Conservation (phyloP, 2,329 filamentous ascomycete species). For the Parasarocladium wereldwijsianum region DNA sequence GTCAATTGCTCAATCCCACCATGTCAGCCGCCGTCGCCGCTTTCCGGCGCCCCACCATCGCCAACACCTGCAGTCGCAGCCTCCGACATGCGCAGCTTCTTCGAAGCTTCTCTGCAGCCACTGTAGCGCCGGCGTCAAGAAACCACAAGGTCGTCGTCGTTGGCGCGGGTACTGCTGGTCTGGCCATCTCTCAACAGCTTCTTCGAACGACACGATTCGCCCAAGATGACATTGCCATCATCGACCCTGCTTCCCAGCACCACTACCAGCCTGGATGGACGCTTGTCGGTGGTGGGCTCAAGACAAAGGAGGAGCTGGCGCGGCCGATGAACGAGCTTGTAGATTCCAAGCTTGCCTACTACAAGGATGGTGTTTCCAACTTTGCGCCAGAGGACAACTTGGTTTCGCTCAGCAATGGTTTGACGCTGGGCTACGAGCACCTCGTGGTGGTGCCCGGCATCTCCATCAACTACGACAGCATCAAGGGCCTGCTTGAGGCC, state of each 20-base stretch:
- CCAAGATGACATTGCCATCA: conserved; percentile 44
- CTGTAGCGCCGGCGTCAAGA: too few relatives aligned
- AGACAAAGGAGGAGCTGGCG: conserved; percentile 43
- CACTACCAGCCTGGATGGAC: conserved; percentile 60
- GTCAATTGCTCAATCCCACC: too few relatives aligned
- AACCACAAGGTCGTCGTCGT: conserved; percentile 58
- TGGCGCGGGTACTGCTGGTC: conserved; percentile 50
- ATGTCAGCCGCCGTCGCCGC: too few relatives aligned
- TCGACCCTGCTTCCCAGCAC: conserved; percentile 49
- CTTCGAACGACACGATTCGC: conserved; percentile 40
- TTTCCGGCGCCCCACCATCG: too few relatives aligned
- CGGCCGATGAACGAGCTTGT: conserved; percentile 34
- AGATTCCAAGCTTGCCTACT: conserved; percentile 46
- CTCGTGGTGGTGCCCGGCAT: conserved; percentile 48
- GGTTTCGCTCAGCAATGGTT: conserved; percentile 38
- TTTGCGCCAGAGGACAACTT: conserved; percentile 42
- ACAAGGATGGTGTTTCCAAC: conserved; percentile 32
- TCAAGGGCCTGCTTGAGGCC: conserved; percentile 41
- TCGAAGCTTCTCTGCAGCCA: too few relatives aligned
- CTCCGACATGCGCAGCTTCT: too few relatives aligned
- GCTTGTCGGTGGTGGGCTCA: conserved; percentile 50
- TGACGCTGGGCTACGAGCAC: conserved; percentile 45
- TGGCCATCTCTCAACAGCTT: conserved; percentile 53
- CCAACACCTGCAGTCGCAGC: too few relatives aligned
- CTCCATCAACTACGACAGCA: conserved; percentile 29